Conservation (phyloP, 164 flowering plant species). For the Saururus chinensis region DNA sequence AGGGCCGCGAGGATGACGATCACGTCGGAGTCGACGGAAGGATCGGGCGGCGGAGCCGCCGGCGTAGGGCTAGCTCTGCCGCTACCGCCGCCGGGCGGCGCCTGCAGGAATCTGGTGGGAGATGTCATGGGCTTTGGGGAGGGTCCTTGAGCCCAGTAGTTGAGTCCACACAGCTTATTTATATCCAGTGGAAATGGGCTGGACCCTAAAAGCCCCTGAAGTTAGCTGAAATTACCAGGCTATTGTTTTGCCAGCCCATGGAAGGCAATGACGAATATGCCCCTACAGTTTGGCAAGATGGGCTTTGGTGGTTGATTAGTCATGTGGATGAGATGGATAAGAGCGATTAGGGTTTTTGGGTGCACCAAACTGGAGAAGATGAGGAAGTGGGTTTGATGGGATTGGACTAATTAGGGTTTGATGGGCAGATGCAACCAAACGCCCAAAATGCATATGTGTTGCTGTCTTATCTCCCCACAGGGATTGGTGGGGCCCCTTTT, state of each 20-base stretch:
- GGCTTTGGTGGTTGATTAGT: too few relatives aligned
- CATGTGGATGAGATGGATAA: too few relatives aligned
- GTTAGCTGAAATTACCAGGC: too few relatives aligned
- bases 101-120: constrained; percentile 19
- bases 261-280: too few relatives aligned
- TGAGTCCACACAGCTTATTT: background rate
- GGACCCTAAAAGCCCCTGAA: background rate
- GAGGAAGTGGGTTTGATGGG: background rate
- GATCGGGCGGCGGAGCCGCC: constrained; percentile 8
- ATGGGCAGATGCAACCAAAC: background rate
- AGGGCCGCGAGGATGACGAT: constrained; percentile 82
- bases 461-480: background rate
- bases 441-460: background rate
- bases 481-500: too few relatives aligned
- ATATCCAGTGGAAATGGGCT: background rate
- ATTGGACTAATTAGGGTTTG: background rate
- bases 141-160: background rate
- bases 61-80: constrained; percentile 12
- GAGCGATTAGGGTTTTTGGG: background rate
- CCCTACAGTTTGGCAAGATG: too few relatives aligned
- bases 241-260: too few relatives aligned
- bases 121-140: constrained; percentile 24
- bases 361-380: background rate
- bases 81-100: constrained; percentile 9
- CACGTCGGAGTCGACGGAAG: constrained; percentile 56